Conservation (phyloP, 2,329 filamentous ascomycete genomes). For the Seiridium cupressi region DNA sequence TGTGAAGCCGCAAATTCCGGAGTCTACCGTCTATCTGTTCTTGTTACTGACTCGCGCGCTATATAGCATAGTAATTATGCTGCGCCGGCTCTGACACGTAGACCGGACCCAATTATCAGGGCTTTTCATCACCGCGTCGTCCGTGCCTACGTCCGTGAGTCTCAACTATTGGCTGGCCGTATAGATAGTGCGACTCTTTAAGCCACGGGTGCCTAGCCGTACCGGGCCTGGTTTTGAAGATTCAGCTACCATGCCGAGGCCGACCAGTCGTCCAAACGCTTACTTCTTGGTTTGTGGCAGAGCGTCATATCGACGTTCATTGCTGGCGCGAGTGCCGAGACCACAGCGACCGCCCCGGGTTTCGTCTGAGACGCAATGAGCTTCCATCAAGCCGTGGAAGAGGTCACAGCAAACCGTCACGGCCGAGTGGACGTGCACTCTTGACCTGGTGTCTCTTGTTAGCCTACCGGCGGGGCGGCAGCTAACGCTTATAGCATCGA, state of each 20-base stretch:
- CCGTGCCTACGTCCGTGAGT: not conserved
- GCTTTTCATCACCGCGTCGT: not conserved
- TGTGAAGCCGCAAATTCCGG: not conserved
- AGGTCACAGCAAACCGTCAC: not conserved
- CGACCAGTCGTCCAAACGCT: not conserved
- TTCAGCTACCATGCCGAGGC: not conserved
- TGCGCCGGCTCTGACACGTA: not conserved
- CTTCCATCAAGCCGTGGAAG: not conserved
- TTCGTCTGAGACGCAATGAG: not conserved
- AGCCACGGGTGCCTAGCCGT: not conserved
- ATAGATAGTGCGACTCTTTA: not conserved
- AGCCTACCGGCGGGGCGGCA: not conserved
- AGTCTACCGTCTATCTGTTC: not conserved
- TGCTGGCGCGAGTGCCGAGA: not conserved
- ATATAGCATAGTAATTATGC: not conserved
- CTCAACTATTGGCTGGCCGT: not conserved
- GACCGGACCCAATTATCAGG: not conserved
- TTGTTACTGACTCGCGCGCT: not conserved
- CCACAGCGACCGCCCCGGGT: not conserved
- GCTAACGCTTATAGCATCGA: not conserved
- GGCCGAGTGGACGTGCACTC: not conserved
- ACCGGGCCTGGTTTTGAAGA: not conserved
- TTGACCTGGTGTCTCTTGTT: not conserved
- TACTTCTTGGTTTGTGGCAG: not conserved
- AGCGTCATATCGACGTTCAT: not conserved